phyloP scores from a whole-genome alignment of 176 grass and related monocot species.

The Carex scoparia region DNA sequence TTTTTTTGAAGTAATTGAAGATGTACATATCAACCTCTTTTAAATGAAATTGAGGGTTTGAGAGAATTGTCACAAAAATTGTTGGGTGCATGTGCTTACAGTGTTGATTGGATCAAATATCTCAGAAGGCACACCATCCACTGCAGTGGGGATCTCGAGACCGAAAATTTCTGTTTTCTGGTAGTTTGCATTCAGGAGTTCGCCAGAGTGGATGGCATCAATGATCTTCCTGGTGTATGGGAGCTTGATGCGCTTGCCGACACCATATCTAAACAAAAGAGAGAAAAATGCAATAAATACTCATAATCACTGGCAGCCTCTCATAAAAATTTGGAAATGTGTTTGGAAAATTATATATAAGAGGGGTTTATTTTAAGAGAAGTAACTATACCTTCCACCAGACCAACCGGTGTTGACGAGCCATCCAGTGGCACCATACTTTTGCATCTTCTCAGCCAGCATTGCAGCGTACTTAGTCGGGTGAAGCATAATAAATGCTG shows the following conservation, averaged over 20 bases:
- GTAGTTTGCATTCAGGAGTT: conserved; percentile 73
- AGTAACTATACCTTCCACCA: conserved; percentile 63
- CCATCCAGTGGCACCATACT: conserved; percentile 87
- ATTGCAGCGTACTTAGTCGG: conserved; percentile 94
- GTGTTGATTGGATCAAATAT: conserved; percentile 96
- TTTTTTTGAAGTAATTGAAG: not conserved
- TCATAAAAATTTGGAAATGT: too few species aligned
- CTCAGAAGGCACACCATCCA: conserved; percentile 75
- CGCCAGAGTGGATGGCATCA: conserved; percentile 91
- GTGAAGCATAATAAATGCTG: conserved; percentile 98
- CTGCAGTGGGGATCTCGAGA: conserved; percentile 77
- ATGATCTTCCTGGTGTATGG: conserved; percentile 90
- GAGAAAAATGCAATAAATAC: not conserved
- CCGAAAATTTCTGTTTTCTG: conserved; percentile 86
- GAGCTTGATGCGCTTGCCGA: conserved; percentile 90
- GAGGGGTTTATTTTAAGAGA: not conserved
- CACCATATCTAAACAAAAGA: conserved; percentile 62
- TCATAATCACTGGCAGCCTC: not conserved
- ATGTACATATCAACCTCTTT: not conserved
- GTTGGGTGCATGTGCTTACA: conserved; percentile 32
- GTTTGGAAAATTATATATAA: too few species aligned
- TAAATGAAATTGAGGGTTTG: not conserved
- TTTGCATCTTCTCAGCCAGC: conserved; percentile 99
- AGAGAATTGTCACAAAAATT: not conserved
- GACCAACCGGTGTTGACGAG: conserved; percentile 99